phyloP scores from a whole-genome alignment of 768 basidiomycete species.

The Tremella yokohamensis region DNA sequence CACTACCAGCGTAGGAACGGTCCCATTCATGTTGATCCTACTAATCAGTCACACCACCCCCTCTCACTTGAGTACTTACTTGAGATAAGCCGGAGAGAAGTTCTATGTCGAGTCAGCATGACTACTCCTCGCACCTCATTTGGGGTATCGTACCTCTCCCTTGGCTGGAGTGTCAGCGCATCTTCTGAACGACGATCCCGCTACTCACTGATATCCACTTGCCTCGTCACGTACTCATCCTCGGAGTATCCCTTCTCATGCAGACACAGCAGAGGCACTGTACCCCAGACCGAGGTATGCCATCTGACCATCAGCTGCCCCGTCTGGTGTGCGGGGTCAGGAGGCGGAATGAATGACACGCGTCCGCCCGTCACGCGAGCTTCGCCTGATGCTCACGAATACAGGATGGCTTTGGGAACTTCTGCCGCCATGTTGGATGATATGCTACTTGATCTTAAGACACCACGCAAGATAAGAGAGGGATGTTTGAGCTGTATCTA shows the following conservation, averaged over 20 bases:
- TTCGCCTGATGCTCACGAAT: slow-evolving; percentile 56
- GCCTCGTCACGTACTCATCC: slow-evolving; percentile 68
- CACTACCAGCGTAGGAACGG: slow-evolving; percentile 79
- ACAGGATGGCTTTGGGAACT: slow-evolving; percentile 69
- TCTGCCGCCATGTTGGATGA: slow-evolving; percentile 13
- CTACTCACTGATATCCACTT: slow-evolving; percentile 47
- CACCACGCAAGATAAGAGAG: no score
- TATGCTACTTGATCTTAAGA: no score
- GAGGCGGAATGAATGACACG: background rate
- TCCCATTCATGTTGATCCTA: slow-evolving; percentile 73
- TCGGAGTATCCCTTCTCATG: slow-evolving; percentile 77
- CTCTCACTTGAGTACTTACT: slow-evolving; percentile 40
- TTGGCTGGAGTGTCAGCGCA: slow-evolving; percentile 55
- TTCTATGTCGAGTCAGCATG: slow-evolving; percentile 54
- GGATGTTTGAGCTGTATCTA: no score
- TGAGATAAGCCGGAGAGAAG: slow-evolving; percentile 64
- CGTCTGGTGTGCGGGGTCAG: slow-evolving; percentile 1
- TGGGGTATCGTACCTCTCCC: slow-evolving; percentile 54
- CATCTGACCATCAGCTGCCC: slow-evolving; percentile 23
- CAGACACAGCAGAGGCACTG: slow-evolving; percentile 48
- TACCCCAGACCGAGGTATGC: slow-evolving; percentile 48
- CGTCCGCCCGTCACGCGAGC: background rate
- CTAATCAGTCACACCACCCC: no score
- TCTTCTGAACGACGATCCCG: background rate
- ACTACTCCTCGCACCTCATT: background rate